These are phyloP conservation scores for Podospora pseudopauciseta DNA, from an alignment of 495 filamentous ascomycete species.

Conservation along the genomic window DNA sequence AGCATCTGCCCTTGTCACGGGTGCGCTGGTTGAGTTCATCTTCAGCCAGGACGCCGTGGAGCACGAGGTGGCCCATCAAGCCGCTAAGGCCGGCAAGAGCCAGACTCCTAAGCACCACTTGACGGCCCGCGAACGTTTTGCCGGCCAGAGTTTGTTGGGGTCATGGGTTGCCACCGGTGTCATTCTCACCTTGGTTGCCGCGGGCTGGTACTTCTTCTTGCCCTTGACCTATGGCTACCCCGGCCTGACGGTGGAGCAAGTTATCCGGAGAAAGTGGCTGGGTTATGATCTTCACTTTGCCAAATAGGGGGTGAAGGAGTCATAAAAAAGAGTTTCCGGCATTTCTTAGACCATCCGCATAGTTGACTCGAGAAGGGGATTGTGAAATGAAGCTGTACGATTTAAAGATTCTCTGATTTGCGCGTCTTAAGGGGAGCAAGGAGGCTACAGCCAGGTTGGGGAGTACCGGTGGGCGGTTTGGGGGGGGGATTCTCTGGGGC, in stretches of 20 bases:
- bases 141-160: slow-evolving; percentile 68
- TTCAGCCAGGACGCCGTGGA: slow-evolving; percentile 81
- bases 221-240: slow-evolving; percentile 94
- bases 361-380: neutral
- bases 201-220: slow-evolving; percentile 87
- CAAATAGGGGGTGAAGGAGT: slow-evolving; percentile 58
- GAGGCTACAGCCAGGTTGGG: neutral
- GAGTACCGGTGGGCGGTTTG: slow-evolving; percentile 8
- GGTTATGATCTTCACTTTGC: slow-evolving; percentile 98
- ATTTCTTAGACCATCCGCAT: neutral
- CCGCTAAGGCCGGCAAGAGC: slow-evolving; percentile 49
- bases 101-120: slow-evolving; percentile 49
- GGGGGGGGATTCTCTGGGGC: slow-evolving; percentile 1
- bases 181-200: slow-evolving; percentile 64
- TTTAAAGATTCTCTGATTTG: neutral
- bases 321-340: neutral
- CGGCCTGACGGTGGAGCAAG: slow-evolving; percentile 77
- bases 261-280: slow-evolving; percentile 87
- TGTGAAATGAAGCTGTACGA: neutral
- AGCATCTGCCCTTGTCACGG: slow-evolving; percentile 86
- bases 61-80: slow-evolving; percentile 39
- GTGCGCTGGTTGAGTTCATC: slow-evolving; percentile 95
- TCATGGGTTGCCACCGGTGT: slow-evolving; percentile 74
- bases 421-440: neutral
- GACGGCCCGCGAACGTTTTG: slow-evolving; percentile 74